Evolutionary conservation across 2,329 filamentous ascomycete genomes (phyloP), one percentile per base, ranked within the genome.

Genomic region (Sporothrix mexicana): DNA sequence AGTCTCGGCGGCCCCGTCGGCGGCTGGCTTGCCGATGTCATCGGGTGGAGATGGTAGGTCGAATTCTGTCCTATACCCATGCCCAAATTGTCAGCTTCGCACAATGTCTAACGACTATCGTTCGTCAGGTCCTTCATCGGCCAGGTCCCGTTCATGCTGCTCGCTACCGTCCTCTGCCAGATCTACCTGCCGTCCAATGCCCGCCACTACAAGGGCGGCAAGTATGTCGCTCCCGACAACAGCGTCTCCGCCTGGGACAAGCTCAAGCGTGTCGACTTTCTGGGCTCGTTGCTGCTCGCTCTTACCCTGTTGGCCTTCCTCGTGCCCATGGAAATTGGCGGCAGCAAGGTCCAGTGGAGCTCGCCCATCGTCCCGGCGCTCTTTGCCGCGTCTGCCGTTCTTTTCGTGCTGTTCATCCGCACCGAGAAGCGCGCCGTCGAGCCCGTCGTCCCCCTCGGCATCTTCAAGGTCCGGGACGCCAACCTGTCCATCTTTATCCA

Each of bases 31-130:
- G 86, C 88, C 0, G 88, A 92, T 75, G 84, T 85, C 0, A 83
- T 92, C 13, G 90, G 90, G 17, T 92, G 90, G 90, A 82, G 90
- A 79, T 91, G 89, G 89, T 88, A 75, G 74, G 81, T n/a, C 15
- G 23, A 15, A 23, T 3, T 5, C 12, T 20, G 41, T 20, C 43
- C 3, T n/a, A 12, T 61, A 1, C n/a, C 8, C 15, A 15, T 2
- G 2, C n/a, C 8, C 15, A 15, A 1, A 36, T 36, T 36, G 17
- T 10, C 17, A 43, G 13, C 30, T 6, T 5, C 59, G 10, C 8
- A 43, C n/a, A 23, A 25, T 77, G 2, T 43, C 15, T 17, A 4
- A 7, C 41, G 0, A 7, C 30, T 15, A 13, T 12, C 53, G 13
- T 17, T 25, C 5, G n/a, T 25, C 53, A 82, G 85, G 85, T 88